Evolutionary conservation across 2,329 filamentous ascomycete genomes (phyloP).

Genomic region (Botrytis porri): DNA sequence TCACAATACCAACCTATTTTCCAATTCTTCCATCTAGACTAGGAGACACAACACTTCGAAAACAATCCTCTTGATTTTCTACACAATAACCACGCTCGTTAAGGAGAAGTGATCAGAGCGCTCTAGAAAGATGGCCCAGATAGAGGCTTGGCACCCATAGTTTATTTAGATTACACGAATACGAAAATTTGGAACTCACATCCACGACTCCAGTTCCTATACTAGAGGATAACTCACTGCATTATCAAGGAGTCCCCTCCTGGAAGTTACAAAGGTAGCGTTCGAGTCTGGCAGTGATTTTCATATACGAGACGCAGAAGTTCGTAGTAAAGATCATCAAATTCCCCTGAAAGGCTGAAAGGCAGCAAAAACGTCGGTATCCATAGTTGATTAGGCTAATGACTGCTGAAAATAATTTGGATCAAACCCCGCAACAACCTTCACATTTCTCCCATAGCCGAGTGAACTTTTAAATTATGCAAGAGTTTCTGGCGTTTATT

Average conservation of each 20-base stretch:
- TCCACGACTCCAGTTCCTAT: not conserved
- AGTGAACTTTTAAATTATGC: not conserved
- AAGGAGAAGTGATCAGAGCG: not conserved
- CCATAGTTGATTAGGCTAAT: not conserved
- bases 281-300: not conserved
- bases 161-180: not conserved
- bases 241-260: not conserved
- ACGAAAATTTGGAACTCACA: not conserved
- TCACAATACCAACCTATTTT: not conserved
- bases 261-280: not conserved
- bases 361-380: not conserved
- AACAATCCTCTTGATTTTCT: not conserved
- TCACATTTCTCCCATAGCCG: not conserved
- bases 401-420: not conserved
- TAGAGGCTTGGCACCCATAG: not conserved
- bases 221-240: not conserved
- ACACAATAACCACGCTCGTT: not conserved
- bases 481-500: not conserved
- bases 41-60: not conserved
- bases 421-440: not conserved
- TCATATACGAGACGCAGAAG: not conserved
- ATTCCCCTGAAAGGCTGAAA: not conserved
- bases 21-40: not conserved
- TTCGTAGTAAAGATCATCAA: not conserved
- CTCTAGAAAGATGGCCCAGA: not conserved